Percentiles rank a stretch among this genome's conserved stretches.
These are phyloP conservation scores for Achaetomiella virescens DNA, from an alignment of 495 filamentous ascomycete species.

Conservation along the genomic window DNA sequence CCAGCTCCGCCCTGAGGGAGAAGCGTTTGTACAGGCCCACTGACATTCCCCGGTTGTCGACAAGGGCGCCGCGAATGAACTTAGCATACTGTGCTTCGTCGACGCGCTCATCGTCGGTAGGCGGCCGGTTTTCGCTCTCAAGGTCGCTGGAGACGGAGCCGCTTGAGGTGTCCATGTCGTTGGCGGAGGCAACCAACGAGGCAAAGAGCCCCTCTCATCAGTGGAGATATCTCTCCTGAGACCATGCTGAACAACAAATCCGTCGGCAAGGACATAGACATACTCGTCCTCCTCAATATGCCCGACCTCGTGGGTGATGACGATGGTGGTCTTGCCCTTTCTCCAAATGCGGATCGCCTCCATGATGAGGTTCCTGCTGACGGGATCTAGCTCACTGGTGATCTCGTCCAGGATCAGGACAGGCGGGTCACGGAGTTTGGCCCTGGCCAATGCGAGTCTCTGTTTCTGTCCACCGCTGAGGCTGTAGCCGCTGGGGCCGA, in stretches of 20 bases:
- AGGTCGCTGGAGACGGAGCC: background rate
- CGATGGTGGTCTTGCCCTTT: conserved; percentile 74
- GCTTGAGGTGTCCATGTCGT: conserved; percentile 6
- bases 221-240: conserved; percentile 31
- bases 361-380: conserved; percentile 62
- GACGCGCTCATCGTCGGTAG: conserved; percentile 2
- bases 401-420: conserved; percentile 87
- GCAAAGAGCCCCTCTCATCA: conserved; percentile 31
- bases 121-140: background rate
- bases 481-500: conserved; percentile 62
- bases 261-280: conserved; percentile 73
- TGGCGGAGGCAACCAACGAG: conserved; percentile 22
- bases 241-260: conserved; percentile 64
- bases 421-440: conserved; percentile 69
- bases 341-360: conserved; percentile 68
- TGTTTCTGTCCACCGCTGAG: conserved; percentile 86
- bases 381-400: conserved; percentile 72
- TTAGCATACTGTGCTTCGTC: conserved; percentile 11
- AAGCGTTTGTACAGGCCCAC: conserved; percentile 17
- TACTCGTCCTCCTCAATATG: conserved; percentile 72
- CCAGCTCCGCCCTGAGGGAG: background rate
- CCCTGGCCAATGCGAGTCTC: conserved; percentile 66
- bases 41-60: conserved; percentile 4
- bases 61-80: conserved; percentile 13
- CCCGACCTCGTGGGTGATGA: conserved; percentile 85